Base-by-base conservation (phyloP, 805 yeast species). In the Yarrowia porcina region DNA sequence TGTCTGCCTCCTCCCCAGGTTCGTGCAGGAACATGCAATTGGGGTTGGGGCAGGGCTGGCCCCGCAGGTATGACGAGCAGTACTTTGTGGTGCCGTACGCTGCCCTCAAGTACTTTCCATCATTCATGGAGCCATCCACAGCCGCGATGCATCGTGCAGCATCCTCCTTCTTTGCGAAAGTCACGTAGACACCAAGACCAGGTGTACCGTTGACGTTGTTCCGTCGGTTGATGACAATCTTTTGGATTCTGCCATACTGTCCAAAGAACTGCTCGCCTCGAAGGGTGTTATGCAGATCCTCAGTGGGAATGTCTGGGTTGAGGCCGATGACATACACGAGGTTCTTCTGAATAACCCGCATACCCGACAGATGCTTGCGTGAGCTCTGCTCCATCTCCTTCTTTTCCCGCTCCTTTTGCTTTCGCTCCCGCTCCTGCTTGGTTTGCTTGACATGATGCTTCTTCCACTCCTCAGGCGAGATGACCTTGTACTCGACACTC, bases 1-100 rank as follows among this genome's bases (percentile, higher is more conserved):
- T 88, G 70, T 94, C 99, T 1, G 98, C 98, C 74, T 94, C 99
- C 78, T 94, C 99, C 64, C 99, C 99, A 7, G 99, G 99, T 75
- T 94, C 99, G 74, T 94, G 99, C 70, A 94, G 80, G 71, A 94
- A 94, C 99, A 94, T 94, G 81, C 99, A 94, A 72, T 91, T 90
- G 66, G 98, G 98, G 75, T 94, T 94, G 65, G 97, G 99, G 77
- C 99, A 94, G 10, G 94, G 87, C 73, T 90, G 96, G 36, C 97
- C 97, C 68, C 97, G 82, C 67, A 94, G 78, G 72, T 94, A 94
- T 3, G 96, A 88, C n/a, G 97, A 90, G 74, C 99, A 94, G 77
- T 94, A 94, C 75, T 94, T 94, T 12, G 99, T 94, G 4, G 99
- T 94, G 72, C 99, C 99, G 74, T 92, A 96, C 0, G 98, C 97